Base-by-base conservation (phyloP, 768 basidiomycete species). In the Tubosaeta sp. region DNA sequence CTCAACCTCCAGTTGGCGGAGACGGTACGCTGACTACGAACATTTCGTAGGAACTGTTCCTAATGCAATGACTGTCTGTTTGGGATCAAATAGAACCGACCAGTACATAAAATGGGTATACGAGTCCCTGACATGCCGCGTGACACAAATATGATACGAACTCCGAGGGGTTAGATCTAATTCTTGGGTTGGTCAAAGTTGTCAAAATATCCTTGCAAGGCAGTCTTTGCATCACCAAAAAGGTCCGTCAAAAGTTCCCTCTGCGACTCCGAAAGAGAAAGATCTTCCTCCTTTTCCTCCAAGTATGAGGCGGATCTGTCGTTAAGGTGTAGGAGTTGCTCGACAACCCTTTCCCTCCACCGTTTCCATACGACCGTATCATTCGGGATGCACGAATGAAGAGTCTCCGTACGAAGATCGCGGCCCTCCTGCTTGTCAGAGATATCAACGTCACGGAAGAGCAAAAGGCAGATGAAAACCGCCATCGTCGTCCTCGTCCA, bases 401-500 rank as follows among this genome's bases (percentile, higher is more conserved):
- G 35, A n/a, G 35, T n/a, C 35, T 37, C 8, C 1, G 4, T 17
- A n/a, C n/a, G n/a, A 17, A 17, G 35, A 17, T 5, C 5, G n/a
- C n/a, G 35, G n/a, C 16, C n/a, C n/a, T 37, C n/a, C n/a, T 17
- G 3, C n/a, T 22, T 3, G 22, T 37, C 35, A 9, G 16, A 17
- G 16, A 37, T 8, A 3, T 37, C 7, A 37, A 37, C 16, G n/a
- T 8, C 35, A 9, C 63, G 51, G 34, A 59, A 65, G 34, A 66
- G 39, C 16, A 56, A 37, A 6, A 66, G 55, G 44, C 56, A 60
- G 35, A 46, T 55, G 32, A 69, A 64, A 13, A 69, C 62, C 5
- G 57, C 32, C 62, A 54, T 57, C 32, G 59, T 60, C 5, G 62
- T 66, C 47, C 65, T 53, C 29, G 55, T 65, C 1, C 52, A 55